Evolutionary conservation across 371 early-diverging fungal species (phyloP).

Genomic region (Mortierella sp.): DNA sequence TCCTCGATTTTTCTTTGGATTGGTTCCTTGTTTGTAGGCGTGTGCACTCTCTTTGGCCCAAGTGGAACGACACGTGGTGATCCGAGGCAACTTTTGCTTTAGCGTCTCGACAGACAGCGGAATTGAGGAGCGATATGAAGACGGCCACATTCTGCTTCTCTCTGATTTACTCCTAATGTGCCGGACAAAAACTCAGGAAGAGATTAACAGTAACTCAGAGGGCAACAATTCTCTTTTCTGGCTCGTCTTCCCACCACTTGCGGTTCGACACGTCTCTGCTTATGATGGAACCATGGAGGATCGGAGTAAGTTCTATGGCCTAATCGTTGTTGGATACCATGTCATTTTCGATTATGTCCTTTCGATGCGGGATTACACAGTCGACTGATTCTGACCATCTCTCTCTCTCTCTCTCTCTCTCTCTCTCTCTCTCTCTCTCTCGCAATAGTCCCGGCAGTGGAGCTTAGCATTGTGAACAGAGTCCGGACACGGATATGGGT

Average conservation of each 20-base stretch:
- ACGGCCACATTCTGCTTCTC: constrained; percentile 3
- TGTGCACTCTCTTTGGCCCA: constrained; percentile 7
- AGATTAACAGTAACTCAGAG: constrained; percentile 5
- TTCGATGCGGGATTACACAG: too few relatives aligned
- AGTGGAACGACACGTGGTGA: constrained; percentile 2
- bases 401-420: too few relatives aligned
- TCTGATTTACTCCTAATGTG: constrained; percentile 8
- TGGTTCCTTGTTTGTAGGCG: constrained; percentile 1
- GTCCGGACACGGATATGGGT: constrained; percentile 9
- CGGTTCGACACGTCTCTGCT: constrained; percentile 5
- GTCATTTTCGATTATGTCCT: too few relatives aligned
- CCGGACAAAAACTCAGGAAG: constrained; percentile 7
- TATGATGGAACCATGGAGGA: constrained; percentile 5
- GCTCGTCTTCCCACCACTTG: constrained; percentile 10
- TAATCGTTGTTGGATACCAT: not conserved
- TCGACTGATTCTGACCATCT: too few relatives aligned
- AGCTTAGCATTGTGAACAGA: constrained; percentile 12
- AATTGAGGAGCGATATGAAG: constrained; percentile 7
- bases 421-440: too few relatives aligned
- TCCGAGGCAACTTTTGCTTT: constrained; percentile 5
- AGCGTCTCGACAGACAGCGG: not conserved
- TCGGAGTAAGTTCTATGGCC: not conserved
- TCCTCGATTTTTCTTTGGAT: too few relatives aligned
- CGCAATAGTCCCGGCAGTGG: constrained; percentile 9
- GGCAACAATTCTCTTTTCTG: constrained; percentile 5